These are phyloP conservation scores for Hysterangium stoloniferum DNA, from an alignment of 768 basidiomycete species.

Conservation along the genomic window DNA sequence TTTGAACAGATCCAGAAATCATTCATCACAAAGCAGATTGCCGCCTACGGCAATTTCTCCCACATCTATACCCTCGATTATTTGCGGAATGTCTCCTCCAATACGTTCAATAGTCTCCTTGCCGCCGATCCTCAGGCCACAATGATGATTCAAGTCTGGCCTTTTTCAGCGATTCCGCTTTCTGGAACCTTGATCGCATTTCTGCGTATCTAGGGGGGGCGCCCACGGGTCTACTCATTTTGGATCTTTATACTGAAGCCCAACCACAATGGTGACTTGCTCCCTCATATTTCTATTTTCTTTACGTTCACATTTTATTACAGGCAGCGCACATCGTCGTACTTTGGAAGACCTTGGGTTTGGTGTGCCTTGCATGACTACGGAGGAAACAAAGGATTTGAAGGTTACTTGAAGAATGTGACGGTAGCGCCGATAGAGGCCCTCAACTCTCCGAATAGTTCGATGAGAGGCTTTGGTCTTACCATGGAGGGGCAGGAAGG, in stretches of 20 bases:
- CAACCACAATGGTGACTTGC: slow-evolving; percentile 37
- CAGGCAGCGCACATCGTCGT: slow-evolving; percentile 26
- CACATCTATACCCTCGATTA: slow-evolving; percentile 37
- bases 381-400: slow-evolving; percentile 32
- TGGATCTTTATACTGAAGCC: slow-evolving; percentile 34
- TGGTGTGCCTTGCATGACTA: slow-evolving; percentile 36
- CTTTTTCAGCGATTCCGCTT: slow-evolving; percentile 28
- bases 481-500: slow-evolving; percentile 35
- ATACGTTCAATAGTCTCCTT: slow-evolving; percentile 29
- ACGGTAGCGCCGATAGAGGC: slow-evolving; percentile 27
- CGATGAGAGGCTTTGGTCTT: slow-evolving; percentile 33
- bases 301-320: too few relatives aligned
- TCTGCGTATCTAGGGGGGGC: slow-evolving; percentile 33
- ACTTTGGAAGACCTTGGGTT: slow-evolving; percentile 34
- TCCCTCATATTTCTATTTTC: too few relatives aligned
- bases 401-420: slow-evolving; percentile 30
- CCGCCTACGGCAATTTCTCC: slow-evolving; percentile 30
- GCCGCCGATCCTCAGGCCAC: slow-evolving; percentile 32
- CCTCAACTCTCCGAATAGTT: slow-evolving; percentile 22
- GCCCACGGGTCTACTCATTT: slow-evolving; percentile 32
- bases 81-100: slow-evolving; percentile 26
- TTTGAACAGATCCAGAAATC: slow-evolving; percentile 29
- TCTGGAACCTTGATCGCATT: slow-evolving; percentile 34
- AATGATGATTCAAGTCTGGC: slow-evolving; percentile 38
- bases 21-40: slow-evolving; percentile 32